phyloP scores from a whole-genome alignment of 23 red algal species.

The Chondrus crispus region DNA sequence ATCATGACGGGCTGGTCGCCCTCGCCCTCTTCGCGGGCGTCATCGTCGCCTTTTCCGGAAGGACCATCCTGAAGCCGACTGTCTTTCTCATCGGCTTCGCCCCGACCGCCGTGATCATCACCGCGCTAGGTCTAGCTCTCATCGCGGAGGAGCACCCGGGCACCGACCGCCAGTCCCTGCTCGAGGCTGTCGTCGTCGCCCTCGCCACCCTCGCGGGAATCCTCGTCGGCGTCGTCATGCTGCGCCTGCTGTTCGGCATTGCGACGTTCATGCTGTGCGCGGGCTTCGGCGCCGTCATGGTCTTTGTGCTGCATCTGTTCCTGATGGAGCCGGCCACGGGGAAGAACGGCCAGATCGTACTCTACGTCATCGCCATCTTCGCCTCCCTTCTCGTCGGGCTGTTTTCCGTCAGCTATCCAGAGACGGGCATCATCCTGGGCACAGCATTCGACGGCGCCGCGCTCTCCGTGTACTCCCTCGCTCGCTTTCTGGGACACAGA shows the following conservation, averaged over 20 bases:
- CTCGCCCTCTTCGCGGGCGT: conserved; percentile 31
- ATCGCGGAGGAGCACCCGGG: neutral
- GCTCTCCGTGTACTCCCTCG: conserved; percentile 41
- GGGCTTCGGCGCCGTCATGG: conserved; percentile 42
- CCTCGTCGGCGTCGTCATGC: conserved; percentile 48
- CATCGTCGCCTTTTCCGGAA: conserved; percentile 49
- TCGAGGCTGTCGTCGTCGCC: conserved; percentile 13
- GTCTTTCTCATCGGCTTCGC: conserved; percentile 60
- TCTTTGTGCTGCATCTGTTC: conserved; percentile 46
- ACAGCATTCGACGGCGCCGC: conserved; percentile 58
- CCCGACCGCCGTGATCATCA: conserved; percentile 15
- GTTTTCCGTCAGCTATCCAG: conserved; percentile 46
- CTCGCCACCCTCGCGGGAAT: neutral
- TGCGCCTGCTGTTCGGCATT: conserved; percentile 35
- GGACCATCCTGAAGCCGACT: conserved; percentile 43
- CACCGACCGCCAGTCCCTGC: neutral
- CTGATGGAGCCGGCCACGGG: conserved; percentile 27
- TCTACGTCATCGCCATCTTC: conserved; percentile 24
- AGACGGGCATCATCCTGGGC: conserved; percentile 39
- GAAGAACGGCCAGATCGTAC: conserved; percentile 10
- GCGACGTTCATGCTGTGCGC: conserved; percentile 55
- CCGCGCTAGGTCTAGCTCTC: conserved; percentile 28
- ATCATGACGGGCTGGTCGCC: conserved; percentile 55
- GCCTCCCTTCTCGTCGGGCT: conserved; percentile 22
- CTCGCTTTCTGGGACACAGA: conserved; percentile 44